A percentile compares a stretch with the other conserved stretches of the same genome.
Evolutionary conservation across 1,284 basidiomycete species (phyloP).

Genomic region (Marasmius sp.): DNA sequence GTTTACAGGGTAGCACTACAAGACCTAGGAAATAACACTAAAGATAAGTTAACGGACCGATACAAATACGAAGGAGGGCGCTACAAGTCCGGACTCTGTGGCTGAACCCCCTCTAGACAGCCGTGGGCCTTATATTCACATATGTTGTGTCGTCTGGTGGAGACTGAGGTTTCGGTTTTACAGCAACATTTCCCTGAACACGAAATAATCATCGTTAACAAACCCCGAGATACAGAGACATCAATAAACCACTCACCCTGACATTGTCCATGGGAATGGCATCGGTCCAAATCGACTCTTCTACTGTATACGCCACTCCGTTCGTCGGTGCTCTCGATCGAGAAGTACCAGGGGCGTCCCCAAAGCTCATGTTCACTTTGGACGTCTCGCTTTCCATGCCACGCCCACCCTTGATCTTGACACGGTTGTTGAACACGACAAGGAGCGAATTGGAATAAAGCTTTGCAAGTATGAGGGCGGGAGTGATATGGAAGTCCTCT

Average conservation of each 20-base stretch:
- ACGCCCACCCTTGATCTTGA: background rate
- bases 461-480: constrained; percentile 27
- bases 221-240: no score
- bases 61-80: no score
- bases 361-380: background rate
- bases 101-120: no score
- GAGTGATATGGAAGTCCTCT: constrained; percentile 24
- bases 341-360: background rate
- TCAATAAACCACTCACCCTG: background rate
- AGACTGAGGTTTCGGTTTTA: no score
- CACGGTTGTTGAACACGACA: constrained; percentile 7
- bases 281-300: background rate
- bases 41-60: no score
- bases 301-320: background rate
- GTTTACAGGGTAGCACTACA: no score
- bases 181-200: no score
- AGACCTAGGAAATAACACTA: no score
- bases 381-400: background rate
- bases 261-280: background rate
- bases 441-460: constrained; percentile 30
- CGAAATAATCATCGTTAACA: no score
- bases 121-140: no score
- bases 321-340: background rate
- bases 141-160: no score
- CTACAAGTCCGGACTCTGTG: no score